Evolutionary conservation across 1,284 basidiomycete genomes (phyloP).

Genomic region (Megacollybia platyphylla): DNA sequence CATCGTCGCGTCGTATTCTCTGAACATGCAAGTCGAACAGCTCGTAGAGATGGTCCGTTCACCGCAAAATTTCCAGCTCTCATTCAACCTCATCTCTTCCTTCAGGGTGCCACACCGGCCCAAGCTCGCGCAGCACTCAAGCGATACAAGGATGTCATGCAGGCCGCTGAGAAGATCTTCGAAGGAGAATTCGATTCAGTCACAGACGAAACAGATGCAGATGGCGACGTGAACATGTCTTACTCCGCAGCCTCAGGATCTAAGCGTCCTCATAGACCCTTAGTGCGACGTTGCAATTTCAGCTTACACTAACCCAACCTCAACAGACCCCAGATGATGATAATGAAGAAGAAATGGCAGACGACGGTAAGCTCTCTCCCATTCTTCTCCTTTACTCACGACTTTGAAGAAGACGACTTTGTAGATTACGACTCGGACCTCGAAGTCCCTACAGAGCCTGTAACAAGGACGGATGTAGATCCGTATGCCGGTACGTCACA

Average conservation of each 20-base stretch:
- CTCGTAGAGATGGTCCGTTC: conserved; percentile 44
- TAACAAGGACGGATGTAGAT: conserved; percentile 43
- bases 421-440: conserved; percentile 72
- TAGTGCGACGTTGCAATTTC: background rate
- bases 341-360: conserved; percentile 31
- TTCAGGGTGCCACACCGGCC: conserved; percentile 62
- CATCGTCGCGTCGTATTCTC: conserved; percentile 8
- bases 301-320: conserved; percentile 2
- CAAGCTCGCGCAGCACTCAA: conserved; percentile 71
- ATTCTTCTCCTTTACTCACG: conserved; percentile 3
- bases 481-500: conserved; percentile 63
- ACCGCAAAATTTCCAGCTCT: background rate
- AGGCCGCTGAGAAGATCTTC: conserved; percentile 78
- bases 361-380: conserved; percentile 23
- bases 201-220: conserved; percentile 33
- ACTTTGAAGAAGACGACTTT: conserved; percentile 35
- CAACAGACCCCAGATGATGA: conserved; percentile 44
- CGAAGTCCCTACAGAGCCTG: conserved; percentile 29
- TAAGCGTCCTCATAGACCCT: conserved; percentile 4
- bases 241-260: conserved; percentile 9
- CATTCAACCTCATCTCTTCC: conserved; percentile 7
- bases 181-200: conserved; percentile 72
- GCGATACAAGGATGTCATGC: conserved; percentile 75
- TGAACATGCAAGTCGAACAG: conserved; percentile 31
- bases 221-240: conserved; percentile 8